Base-by-base conservation (phyloP, 495 filamentous ascomycete genomes). In the Coniosporium apollinis region DNA sequence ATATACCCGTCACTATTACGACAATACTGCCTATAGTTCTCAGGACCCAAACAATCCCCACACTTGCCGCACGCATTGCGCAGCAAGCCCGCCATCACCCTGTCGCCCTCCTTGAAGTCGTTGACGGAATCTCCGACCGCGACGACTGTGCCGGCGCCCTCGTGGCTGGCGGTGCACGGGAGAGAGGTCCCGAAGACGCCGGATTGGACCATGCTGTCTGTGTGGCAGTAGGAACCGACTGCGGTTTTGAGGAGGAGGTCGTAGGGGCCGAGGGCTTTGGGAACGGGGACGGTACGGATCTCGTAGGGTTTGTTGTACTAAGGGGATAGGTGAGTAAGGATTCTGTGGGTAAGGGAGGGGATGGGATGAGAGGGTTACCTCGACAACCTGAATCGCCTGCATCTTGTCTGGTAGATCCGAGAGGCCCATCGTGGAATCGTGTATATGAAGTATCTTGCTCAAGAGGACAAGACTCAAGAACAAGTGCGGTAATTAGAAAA, bases 201-300 rank as follows among this genome's bases (percentile, higher is more conserved):
- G 1, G 55, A 45, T 25, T 41, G 41, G 21, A 66, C 62, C 59
- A 72, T 70, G 39, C 49, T 39, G 49, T 74, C 72, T 5, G 72
- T 73, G 51, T 76, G 70, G 57, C 70, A 76, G 44, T 70, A 58
- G 8, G 65, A 69, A 20, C 65, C 70, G 13, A 67, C 69, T 30
- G 60, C 67, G 29, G 71, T 55, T 52, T 70, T 70, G 43, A 74
- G 56, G 26, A 74, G 66, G 9, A 74, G 42, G 41, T 73, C 69
- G 38, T 65, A 46, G 1, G 59, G 55, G 9, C 48, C 39, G 10
- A 72, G 54, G 8, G 52, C 42, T 19, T 44, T 42, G 17, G 70
- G 71, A 8, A 64, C 62, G 32, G 61, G 57, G 33, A 70, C 49
- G n/a, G 47, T 43, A 37, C 54, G 51, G 33, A 73, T 47, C 25